Base-by-base conservation (phyloP, 2,329 filamentous ascomycete species). In the Fusarium nematophilum region DNA sequence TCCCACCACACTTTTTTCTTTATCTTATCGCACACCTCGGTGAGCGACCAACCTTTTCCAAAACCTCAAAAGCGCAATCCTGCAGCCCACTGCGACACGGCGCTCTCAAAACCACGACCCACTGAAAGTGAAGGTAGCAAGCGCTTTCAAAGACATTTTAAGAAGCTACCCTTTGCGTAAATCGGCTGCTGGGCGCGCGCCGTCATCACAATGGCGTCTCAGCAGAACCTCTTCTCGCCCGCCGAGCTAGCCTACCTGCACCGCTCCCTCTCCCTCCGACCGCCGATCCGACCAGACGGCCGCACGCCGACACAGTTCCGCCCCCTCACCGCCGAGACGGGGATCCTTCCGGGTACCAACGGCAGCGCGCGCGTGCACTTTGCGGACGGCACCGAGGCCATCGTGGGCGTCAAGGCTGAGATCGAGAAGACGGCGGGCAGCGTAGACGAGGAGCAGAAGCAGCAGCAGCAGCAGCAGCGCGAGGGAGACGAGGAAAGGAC, bases 221-320 rank as follows among this genome's bases (percentile, higher is more conserved):
- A 87, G 70, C 86, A 87, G 77, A 86, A 87, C 70, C 88, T 92
- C 68, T 89, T 98, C 76, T 97, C 93, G 48, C 94, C 95, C 40
- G 93, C 95, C 71, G 95, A 99, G 80, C 91, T 99, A 70, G 93
- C 93, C 68, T 99, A 97, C 80, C 87, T 98, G 45, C 92, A 96
- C 82, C 87, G 86, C 63, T 93, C 94, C 6, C 92, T 99, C 71
- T 85, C 88, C 7, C 89, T 93, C 57, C 79, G 78, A 36, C 93
- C 93, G 9, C 93, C 95, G 15, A 90, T 98, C 73, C 93, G 95
- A 18, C 91, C 94, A 17, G 95, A 99, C 76, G 91, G 90, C 62
- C 91, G 93, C 70, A 79, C 86, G 14, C 81, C 92, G 15, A 91
- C 88, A 27, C 92, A 97, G 75, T 98, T 98, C 81, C 91, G 95